phyloP scores from a whole-genome alignment of 1,284 basidiomycete species.

The Ceratobasidium sp. region DNA sequence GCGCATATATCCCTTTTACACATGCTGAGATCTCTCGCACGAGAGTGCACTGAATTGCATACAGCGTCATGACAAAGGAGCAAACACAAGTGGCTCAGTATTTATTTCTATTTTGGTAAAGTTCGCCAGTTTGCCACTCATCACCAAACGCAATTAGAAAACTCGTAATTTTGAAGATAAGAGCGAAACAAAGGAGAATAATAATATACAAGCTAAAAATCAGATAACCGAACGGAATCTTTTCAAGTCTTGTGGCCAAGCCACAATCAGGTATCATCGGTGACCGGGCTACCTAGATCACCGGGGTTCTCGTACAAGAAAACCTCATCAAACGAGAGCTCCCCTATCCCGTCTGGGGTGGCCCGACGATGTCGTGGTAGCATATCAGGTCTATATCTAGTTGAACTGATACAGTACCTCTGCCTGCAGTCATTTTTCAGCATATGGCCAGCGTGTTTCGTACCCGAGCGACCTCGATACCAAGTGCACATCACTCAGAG shows the following conservation, averaged over 20 bases:
- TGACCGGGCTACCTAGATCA: neutral
- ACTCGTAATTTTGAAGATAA: neutral
- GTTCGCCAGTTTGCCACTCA: neutral
- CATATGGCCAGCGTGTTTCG: slow-evolving; percentile 27
- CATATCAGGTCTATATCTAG: slow-evolving; percentile 23
- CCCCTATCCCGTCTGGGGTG: slow-evolving; percentile 29
- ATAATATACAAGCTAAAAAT: neutral
- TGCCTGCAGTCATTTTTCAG: slow-evolving; percentile 34
- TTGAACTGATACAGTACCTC: slow-evolving; percentile 18
- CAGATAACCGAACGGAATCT: neutral
- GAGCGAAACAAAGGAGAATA: neutral
- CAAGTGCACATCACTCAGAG: slow-evolving; percentile 25
- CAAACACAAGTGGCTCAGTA: neutral
- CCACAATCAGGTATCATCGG: neutral
- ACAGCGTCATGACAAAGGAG: neutral
- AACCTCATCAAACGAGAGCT: slow-evolving; percentile 36
- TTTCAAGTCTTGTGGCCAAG: neutral
- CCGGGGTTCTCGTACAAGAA: slow-evolving; percentile 16
- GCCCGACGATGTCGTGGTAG: slow-evolving; percentile 11
- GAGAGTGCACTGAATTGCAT: neutral
- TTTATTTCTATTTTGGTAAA: neutral
- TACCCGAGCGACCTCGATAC: slow-evolving; percentile 36
- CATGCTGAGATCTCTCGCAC: neutral
- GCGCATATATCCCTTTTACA: neutral
- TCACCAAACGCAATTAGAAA: neutral